Evolutionary conservation across 768 basidiomycete species (phyloP).

Genomic region (Udeniomyces megalosporus): DNA sequence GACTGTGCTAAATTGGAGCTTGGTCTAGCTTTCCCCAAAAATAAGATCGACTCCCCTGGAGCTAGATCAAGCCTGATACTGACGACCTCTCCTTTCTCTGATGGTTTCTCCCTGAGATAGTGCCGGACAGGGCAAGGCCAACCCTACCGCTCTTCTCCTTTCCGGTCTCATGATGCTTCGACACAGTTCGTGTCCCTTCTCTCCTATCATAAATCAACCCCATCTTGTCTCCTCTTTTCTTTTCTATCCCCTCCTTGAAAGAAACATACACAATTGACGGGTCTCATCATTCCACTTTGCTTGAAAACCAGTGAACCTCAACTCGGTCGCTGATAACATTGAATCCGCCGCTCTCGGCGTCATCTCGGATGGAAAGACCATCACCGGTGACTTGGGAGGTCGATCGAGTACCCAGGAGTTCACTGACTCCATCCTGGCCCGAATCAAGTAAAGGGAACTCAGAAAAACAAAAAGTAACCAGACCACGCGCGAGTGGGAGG

Average conservation of each 20-base stretch:
- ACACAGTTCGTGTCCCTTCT: conserved; percentile 34
- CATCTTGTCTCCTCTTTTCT: no score
- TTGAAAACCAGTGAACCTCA: conserved; percentile 76
- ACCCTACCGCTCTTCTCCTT: conserved; percentile 94
- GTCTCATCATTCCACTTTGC: conserved; percentile 15
- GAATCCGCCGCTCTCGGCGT: conserved; percentile 81
- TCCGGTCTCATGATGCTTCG: conserved; percentile 97
- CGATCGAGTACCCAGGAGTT: conserved; percentile 79
- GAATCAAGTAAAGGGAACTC: neutral
- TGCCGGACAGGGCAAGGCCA: conserved; percentile 78
- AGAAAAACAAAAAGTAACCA: neutral
- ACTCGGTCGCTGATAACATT: conserved; percentile 67
- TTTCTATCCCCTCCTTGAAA: neutral
- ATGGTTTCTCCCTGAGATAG: conserved; percentile 80
- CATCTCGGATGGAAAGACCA: conserved; percentile 86
- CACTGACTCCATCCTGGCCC: conserved; percentile 63
- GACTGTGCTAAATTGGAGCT: no score
- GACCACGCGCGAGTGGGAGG: no score
- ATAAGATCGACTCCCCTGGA: no score
- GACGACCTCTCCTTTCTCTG: neutral
- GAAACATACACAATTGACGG: neutral
- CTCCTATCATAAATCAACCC: no score
- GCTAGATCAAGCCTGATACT: neutral
- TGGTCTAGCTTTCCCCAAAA: no score
- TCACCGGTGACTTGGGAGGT: conserved; percentile 92